Evolutionary conservation across 164 flowering plant species (phyloP), one percentile per base, ranked within the genome.

Genomic region (Echeveria elegans): DNA sequence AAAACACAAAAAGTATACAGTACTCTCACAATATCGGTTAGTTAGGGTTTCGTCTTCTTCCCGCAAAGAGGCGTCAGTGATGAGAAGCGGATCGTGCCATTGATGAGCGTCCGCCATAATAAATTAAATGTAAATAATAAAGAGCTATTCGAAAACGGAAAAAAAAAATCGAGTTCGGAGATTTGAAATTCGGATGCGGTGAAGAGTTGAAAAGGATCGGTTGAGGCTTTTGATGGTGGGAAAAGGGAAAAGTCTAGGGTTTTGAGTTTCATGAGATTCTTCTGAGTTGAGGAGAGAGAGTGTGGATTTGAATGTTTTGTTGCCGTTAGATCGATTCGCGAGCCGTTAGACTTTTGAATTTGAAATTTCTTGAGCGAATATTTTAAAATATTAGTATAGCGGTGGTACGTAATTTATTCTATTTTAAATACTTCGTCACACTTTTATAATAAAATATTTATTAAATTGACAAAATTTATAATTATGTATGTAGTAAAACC

Each of bases 81-180:
- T 70, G 50, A 85, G 85, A 81, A 87, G 86, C 32, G 92, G 90
- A 79, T 89, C 90, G 71, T 71, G 70, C 85, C 88, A 85, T 65
- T 71, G 76, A 66, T 47, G 15, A 53, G 73, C 21, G 59, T 72
- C 76, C 32, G 71, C 78, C 86, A 79, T 79, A 68, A 72, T 69
- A 50, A 68, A 63, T 69, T 31, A 28, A 50, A 68, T 59, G 24
- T 52, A 47, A 63, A 38, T 29, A 26, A 30, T n/a, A 63, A 38
- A 36, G 26, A n/a, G n/a, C n/a, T n/a, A n/a, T n/a, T n/a, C 37
- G 41, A 21, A n/a, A n/a, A n/a, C n/a, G n/a, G n/a, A n/a, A n/a
- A n/a, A n/a, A n/a, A n/a, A 48, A 58, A 41, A 45, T 56, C 48
- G 8, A 28, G n/a, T n/a, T n/a, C n/a, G n/a, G n/a, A 12, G 24